Base-by-base conservation (phyloP, 306 rosid species). In the Cotoneaster glaucophyllus region DNA sequence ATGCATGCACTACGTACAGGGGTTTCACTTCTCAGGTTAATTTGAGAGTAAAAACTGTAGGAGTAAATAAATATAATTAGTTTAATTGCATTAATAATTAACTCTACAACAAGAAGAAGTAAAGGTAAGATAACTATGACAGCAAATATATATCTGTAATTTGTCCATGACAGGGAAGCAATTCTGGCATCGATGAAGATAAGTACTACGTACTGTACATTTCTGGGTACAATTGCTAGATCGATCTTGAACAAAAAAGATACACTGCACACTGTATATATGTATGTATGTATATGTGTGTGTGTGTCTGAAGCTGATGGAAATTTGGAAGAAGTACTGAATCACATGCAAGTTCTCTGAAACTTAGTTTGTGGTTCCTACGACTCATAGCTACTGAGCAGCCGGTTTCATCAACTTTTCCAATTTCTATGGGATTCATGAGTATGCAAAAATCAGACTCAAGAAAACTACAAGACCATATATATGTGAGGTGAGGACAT, bases 161-260 rank as follows among this genome's bases (percentile, higher is more conserved):
- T 73, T 73, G 69, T 61, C 77, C 26, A 43, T 73, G 77, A 59
- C 69, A 73, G 77, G 25, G 26, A 24, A 59, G 59, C 77, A 73
- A 61, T 59, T 45, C 39, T 73, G 67, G 66, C 53, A 56, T 59
- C 64, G 32, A 59, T 25, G 32, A 25, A 53, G 59, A 19, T 53
- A 53, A 6, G 53, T 45, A 32, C 53, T 45, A 13, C 52, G 52
- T 45, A 14, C 18, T 12, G 4, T 45, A 12, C 52, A 39, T 45
- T 45, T 45, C 19, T 45, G 53, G 5, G 19, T 45, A 18, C 24
- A 53, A 53, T 57, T 56, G 28, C 1, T 57, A 22, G 54, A 48
- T 48, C 17, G 6, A 57, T 57, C 63, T 57, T 22, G 29, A 57
- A 57, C 29, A 1, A 22, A 57, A n/a, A 13, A 24, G 8, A 24